Evolutionary conservation across 2,329 filamentous ascomycete species (phyloP).

Genomic region (Ceratocystis albifundus): DNA sequence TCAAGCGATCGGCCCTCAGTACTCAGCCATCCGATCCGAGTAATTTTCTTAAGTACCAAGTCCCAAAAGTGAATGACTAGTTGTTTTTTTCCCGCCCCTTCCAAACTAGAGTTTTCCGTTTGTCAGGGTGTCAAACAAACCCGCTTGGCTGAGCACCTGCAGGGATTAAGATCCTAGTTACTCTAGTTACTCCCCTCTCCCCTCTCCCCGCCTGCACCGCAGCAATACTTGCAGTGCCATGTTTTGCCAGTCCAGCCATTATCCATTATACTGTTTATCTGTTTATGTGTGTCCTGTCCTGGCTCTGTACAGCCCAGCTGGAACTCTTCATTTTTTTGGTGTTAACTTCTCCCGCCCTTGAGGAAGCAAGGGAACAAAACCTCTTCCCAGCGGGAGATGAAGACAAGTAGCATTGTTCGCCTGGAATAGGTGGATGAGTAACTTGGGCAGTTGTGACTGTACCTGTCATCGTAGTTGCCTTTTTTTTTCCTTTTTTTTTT

Average conservation of each 20-base stretch:
- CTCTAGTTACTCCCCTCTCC: background rate
- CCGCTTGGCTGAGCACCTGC: slow-evolving; percentile 16
- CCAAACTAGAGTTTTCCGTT: background rate
- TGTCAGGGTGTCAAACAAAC: slow-evolving; percentile 3
- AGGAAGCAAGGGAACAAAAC: too few relatives aligned
- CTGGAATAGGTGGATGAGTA: too few relatives aligned
- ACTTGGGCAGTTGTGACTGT: background rate
- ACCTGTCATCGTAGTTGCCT: background rate
- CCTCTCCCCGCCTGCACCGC: background rate
- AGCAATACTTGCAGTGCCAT: background rate
- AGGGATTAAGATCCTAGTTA: slow-evolving; percentile 21
- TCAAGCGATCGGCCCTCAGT: background rate
- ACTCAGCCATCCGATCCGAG: background rate
- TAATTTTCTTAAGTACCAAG: background rate
- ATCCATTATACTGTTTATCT: too few relatives aligned
- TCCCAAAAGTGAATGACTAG: background rate
- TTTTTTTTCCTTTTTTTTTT: background rate
- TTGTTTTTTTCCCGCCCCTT: background rate
- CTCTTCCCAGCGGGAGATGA: too few relatives aligned
- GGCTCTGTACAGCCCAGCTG: too few relatives aligned
- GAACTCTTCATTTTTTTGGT: too few relatives aligned
- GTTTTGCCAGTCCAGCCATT: background rate
- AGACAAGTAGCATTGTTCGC: too few relatives aligned
- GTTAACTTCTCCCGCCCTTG: too few relatives aligned
- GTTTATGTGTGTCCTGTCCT: too few relatives aligned